phyloP scores from a whole-genome alignment of 2,329 filamentous ascomycete genomes.

The Trematosphaeria pertusa region DNA sequence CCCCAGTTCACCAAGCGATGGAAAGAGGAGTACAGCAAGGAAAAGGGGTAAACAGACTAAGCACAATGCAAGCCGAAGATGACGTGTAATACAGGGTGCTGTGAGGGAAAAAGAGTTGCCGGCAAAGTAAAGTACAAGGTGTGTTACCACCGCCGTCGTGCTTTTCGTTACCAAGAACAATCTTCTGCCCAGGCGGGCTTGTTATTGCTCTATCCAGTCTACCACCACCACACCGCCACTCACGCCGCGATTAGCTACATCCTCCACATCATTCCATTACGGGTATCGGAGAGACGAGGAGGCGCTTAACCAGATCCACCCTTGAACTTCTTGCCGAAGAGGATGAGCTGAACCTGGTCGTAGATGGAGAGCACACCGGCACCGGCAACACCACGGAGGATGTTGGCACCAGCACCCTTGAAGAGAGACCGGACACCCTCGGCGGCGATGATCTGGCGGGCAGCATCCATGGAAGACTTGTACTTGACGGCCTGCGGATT shows the following conservation, averaged over 20 bases:
- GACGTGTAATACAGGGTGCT: slow-evolving; percentile 47
- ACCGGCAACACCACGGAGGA: slow-evolving; percentile 99
- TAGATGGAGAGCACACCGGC: slow-evolving; percentile 99
- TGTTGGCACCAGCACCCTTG: slow-evolving; percentile 99
- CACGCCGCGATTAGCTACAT: slow-evolving; percentile 41
- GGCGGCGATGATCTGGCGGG: slow-evolving; percentile 90
- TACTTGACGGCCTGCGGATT: slow-evolving; percentile 95
- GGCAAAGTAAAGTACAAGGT: slow-evolving; percentile 54
- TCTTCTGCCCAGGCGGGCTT: slow-evolving; percentile 48
- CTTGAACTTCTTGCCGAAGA: slow-evolving; percentile 99
- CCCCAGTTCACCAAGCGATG: slow-evolving; percentile 45
- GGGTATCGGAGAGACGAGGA: slow-evolving; percentile 43
- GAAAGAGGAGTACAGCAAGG: slow-evolving; percentile 43
- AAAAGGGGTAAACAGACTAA: slow-evolving; percentile 43
- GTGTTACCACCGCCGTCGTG: slow-evolving; percentile 48
- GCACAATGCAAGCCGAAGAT: slow-evolving; percentile 49
- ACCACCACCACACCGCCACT: slow-evolving; percentile 35
- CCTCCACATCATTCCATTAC: slow-evolving; percentile 45
- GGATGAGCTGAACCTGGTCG: slow-evolving; percentile 97
- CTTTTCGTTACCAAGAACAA: slow-evolving; percentile 53
- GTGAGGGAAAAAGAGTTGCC: slow-evolving; percentile 41
- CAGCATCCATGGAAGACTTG: slow-evolving; percentile 94
- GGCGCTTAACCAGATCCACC: slow-evolving; percentile 55
- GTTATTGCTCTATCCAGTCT: slow-evolving; percentile 47
- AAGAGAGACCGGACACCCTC: slow-evolving; percentile 99